Evolutionary conservation across 169 alveolate species (phyloP), one percentile per base, ranked within the genome.

Genomic region (Amoebophrya sp.): DNA sequence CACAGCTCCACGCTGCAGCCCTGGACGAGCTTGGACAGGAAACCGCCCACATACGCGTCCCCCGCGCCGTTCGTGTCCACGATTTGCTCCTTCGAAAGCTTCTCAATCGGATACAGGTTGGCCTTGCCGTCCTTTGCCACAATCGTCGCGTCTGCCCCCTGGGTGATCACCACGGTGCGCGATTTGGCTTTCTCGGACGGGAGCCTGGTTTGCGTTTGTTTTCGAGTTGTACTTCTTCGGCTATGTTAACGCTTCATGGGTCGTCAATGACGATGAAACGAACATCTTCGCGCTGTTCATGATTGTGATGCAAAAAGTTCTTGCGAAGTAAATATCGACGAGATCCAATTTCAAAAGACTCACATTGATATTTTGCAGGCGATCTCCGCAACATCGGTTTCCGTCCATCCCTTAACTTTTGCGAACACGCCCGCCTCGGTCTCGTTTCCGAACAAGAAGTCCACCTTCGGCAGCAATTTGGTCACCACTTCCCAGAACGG

Each of bases 31-130:
- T 92, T 94, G 29, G 93, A 89, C 39, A 96, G 90, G 92, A 94
- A 96, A 39, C 98, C 98, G 53, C 98, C 98, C 23, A 94, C 96
- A 77, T 95, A 96, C 18, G 98, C 95, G 92, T 96, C 98, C 7
- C 98, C 98, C 38, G 98, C 98, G 10, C 97, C 97, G 92, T 96
- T 96, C 39, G 95, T 91, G 89, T 96, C 98, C 23, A 94, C 94
- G 54, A 96, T 90, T 39, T 94, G 88, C 14, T 41, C 39, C 91
- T 90, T 90, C 77, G 89, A 10, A 89, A 89, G 29, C 18, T 41
- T 89, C 77, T 89, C 32, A 66, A 66, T 66, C 10, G 83, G 35
- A 25, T 66, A 66, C 83, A 25, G 1, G 38, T 0, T 1, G 7
- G 89, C 77, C 29, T 40, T 54, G 7, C 93, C 93, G 77, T 41